Conservation (phyloP, 2,329 filamentous ascomycete genomes). For the Apiospora kogelbergensis region DNA sequence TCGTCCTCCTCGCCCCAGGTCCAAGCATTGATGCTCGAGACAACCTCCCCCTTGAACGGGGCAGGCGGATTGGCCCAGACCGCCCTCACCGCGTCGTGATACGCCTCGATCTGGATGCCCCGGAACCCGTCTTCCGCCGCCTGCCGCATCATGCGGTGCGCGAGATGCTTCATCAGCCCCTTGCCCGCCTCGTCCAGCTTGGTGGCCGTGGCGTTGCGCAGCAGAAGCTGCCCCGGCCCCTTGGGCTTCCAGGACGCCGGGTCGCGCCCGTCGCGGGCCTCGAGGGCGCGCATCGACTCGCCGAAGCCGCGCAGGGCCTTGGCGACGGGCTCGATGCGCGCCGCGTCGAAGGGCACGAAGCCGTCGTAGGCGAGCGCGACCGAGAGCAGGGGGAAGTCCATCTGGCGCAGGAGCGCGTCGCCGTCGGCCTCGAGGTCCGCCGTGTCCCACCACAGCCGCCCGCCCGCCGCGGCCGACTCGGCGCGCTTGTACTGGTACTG, state of each 20-base stretch:
- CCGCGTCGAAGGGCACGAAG: conserved; percentile 16
- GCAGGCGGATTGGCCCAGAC: conserved; percentile 27
- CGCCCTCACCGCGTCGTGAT: conserved; percentile 23
- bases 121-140: conserved; percentile 22
- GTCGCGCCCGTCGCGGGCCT: conserved; percentile 23
- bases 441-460: conserved; percentile 30
- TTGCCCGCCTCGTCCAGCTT: conserved; percentile 26
- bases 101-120: conserved; percentile 26
- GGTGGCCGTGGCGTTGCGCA: conserved; percentile 28
- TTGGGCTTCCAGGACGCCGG: conserved; percentile 24
- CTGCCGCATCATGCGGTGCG: conserved; percentile 24
- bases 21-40: conserved; percentile 15
- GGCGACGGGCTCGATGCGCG: conserved; percentile 12
- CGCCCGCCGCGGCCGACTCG: conserved; percentile 23
- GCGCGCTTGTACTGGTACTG: conserved; percentile 21
- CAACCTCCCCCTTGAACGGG: conserved; percentile 21
- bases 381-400: conserved; percentile 33
- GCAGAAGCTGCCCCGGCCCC: conserved; percentile 24
- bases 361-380: conserved; percentile 30
- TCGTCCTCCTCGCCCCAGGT: conserved; percentile 15
- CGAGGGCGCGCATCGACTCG: conserved; percentile 9
- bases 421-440: conserved; percentile 10
- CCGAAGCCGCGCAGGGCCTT: conserved; percentile 12
- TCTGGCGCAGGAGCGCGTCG: conserved; percentile 25
- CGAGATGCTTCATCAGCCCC: conserved; percentile 24